Evolutionary conservation across 1,284 basidiomycete genomes (phyloP), one percentile per base, ranked within the genome.

Genomic region (Cryptococcus sp.): DNA sequence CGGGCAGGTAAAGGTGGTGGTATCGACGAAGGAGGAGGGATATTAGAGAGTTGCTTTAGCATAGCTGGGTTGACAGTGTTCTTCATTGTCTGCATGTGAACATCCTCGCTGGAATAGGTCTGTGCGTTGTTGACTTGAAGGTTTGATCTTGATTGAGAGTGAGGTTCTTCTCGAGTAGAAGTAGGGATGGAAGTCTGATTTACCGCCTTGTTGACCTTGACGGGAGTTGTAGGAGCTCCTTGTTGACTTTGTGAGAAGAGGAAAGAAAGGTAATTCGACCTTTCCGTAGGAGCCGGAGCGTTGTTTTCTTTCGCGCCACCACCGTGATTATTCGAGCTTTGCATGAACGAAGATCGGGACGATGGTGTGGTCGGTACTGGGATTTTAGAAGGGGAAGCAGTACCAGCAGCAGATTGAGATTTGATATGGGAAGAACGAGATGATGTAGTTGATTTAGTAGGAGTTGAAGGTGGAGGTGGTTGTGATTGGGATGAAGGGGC

Each of bases 1-100:
- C 38, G 59, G 8, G 44, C 44, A 57, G 48, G 59, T 38, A 49
- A 11, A 32, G 49, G 11, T 23, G 46, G 44, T 49, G 49, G 37
- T 56, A 43, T n/a, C 23, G 51, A 32, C 15, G 52, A 47, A 5
- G 59, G 37, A 5, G 63, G 41, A 33, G 64, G 58, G 42, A 61
- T 34, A 32, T 52, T 33, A 46, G 62, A 55, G 31, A 90, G 72
- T 73, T 89, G 58, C 73, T 85, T 59, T 83, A 87, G 76, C 59
- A 70, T 59, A 11, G 65, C 63, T 0, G 74, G 72, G 49, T 67
- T 68, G 60, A 74, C 55, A 5, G 63, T 67, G 43, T 67, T 71
- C 57, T 75, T 76, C 59, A 74, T 69, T 3, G 77, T 77, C 59
- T 68, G 64, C 76, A 77, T 77, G 56, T 76, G 74, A n/a, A 77